Percentiles rank a stretch among this genome's conserved stretches.
Evolutionary conservation across 768 basidiomycete genomes (phyloP).

Genomic region (Leccinum subtestaceum): DNA sequence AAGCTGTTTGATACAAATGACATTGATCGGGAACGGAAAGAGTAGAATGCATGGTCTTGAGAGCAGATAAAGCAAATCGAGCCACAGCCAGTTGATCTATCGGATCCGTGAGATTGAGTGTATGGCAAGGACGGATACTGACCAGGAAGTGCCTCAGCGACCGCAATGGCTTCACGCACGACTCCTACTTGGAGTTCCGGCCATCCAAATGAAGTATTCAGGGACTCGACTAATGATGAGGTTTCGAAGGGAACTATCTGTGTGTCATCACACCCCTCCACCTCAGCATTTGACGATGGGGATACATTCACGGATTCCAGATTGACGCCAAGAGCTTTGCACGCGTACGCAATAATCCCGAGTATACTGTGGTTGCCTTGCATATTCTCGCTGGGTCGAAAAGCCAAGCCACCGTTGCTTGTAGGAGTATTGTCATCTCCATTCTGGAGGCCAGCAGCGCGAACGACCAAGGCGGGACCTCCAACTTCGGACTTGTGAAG

Average conservation of each 20-base stretch:
- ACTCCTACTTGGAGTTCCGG: slow-evolving; percentile 91
- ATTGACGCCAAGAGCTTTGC: slow-evolving; percentile 78
- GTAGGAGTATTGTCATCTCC: slow-evolving; percentile 21
- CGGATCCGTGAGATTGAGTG: slow-evolving; percentile 5
- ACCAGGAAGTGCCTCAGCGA: slow-evolving; percentile 92
- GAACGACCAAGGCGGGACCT: slow-evolving; percentile 47
- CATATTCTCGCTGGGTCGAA: slow-evolving; percentile 68
- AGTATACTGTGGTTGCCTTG: slow-evolving; percentile 85
- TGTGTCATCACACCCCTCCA: slow-evolving; percentile 15
- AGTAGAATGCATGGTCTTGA: slow-evolving; percentile 68
- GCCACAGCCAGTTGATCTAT: slow-evolving; percentile 83
- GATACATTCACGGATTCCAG: slow-evolving; percentile 66
- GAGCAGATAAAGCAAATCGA: slow-evolving; percentile 83
- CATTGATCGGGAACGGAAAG: slow-evolving; percentile 77
- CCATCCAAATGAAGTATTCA: slow-evolving; percentile 77
- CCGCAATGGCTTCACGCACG: slow-evolving; percentile 87
- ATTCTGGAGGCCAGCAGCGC: slow-evolving; percentile 39
- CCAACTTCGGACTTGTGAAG: slow-evolving; percentile 36
- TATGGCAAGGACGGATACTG: slow-evolving; percentile 19
- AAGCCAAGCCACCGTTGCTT: slow-evolving; percentile 56
- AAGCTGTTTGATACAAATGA: slow-evolving; percentile 70
- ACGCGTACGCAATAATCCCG: slow-evolving; percentile 67
- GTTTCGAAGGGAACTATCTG: slow-evolving; percentile 31
- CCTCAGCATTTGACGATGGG: slow-evolving; percentile 24
- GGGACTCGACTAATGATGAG: slow-evolving; percentile 36